Percentiles rank a stretch among this genome's conserved stretches.
These are phyloP conservation scores for Cadophora luteo-olivacea DNA, from an alignment of 2,329 filamentous ascomycete species.

Conservation along the genomic window DNA sequence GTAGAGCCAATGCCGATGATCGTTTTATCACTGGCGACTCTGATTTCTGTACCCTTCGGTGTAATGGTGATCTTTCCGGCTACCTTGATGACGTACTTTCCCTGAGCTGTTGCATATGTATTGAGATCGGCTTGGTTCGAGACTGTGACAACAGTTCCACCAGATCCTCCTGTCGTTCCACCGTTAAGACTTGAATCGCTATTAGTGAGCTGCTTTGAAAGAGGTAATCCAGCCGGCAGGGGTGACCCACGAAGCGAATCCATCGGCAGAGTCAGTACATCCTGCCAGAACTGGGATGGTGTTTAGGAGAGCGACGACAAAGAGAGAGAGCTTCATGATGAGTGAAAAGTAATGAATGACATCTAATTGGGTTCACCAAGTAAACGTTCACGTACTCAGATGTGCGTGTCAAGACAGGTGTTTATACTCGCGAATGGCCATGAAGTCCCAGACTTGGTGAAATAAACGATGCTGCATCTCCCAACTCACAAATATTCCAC, in stretches of 20 bases:
- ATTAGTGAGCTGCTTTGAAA: not conserved
- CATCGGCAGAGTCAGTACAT: not conserved
- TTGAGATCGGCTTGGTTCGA: not conserved
- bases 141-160: not conserved
- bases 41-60: not conserved
- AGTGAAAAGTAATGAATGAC: not conserved
- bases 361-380: not conserved
- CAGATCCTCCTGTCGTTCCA: not conserved
- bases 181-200: not conserved
- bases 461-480: not conserved
- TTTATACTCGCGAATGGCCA: not conserved
- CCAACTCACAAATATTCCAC: not conserved
- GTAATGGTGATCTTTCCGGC: not conserved
- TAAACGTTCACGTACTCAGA: not conserved
- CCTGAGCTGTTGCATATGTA: not conserved
- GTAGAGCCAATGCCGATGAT: constrained; percentile 1
- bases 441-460: not conserved
- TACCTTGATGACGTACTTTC: not conserved
- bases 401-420: not conserved
- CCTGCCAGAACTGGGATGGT: not conserved
- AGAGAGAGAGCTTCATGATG: not conserved
- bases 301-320: not conserved
- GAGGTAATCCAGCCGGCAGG: not conserved
- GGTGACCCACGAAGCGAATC: not conserved
- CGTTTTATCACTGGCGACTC: not conserved